These are phyloP conservation scores for Fagopyrum homotropicum DNA, from an alignment of 148 eudicot species.

Conservation along the genomic window DNA sequence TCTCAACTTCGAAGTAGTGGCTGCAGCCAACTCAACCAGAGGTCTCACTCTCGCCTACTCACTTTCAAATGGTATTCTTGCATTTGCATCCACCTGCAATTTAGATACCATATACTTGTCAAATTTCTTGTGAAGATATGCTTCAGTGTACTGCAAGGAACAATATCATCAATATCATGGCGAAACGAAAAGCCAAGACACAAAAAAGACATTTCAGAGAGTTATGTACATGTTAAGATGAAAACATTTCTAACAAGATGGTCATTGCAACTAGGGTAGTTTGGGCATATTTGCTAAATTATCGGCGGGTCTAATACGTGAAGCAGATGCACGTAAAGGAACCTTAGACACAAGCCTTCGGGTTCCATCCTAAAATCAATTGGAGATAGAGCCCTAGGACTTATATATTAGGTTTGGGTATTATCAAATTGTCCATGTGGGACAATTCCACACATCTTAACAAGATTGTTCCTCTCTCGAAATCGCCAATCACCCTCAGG, in stretches of 20 bases:
- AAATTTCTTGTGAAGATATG: slow-evolving; percentile 66
- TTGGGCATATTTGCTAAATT: slow-evolving; percentile 42
- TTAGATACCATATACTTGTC: not conserved
- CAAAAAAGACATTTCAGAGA: not conserved
- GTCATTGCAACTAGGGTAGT: slow-evolving; percentile 87
- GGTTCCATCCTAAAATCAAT: too few species aligned
- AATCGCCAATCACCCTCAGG: slow-evolving; percentile 77
- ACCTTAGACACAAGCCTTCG: too few species aligned
- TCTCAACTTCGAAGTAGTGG: slow-evolving; percentile 46
- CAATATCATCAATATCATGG: not conserved
- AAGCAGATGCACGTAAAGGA: too few species aligned
- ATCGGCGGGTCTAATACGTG: too few species aligned
- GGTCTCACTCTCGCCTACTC: slow-evolving; percentile 61
- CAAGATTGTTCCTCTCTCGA: slow-evolving; percentile 74
- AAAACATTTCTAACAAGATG: slow-evolving; percentile 79
- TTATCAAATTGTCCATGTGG: too few species aligned
- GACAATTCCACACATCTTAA: too few species aligned
- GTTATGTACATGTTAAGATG: not conserved
- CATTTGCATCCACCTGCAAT: slow-evolving; percentile 49
- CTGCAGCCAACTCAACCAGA: slow-evolving; percentile 52
- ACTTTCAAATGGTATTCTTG: slow-evolving; percentile 44
- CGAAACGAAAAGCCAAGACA: not conserved
- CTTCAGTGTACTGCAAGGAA: slow-evolving; percentile 63
- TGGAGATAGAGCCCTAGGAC: too few species aligned
- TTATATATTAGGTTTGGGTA: too few species aligned